Conservation (phyloP, 257 asterid species). For the Linaria vulgaris region DNA sequence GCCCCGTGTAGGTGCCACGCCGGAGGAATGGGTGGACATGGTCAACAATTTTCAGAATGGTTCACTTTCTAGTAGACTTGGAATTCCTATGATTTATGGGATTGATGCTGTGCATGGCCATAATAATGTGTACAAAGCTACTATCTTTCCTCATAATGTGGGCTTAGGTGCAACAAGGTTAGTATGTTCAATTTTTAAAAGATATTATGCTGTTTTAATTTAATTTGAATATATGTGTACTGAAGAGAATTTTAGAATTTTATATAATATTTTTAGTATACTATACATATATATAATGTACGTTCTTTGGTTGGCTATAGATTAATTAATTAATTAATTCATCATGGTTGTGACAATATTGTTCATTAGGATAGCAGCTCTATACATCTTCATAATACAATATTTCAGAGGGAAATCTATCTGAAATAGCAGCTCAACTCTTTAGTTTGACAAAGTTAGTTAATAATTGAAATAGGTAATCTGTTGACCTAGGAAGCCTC, state of each 20-base stretch:
- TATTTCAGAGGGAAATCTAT: too few species aligned
- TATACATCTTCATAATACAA: too few species aligned
- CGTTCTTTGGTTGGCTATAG: too few species aligned
- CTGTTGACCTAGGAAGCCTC: too few species aligned
- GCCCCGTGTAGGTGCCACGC: background rate
- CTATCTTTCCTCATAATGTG: constrained; percentile 15
- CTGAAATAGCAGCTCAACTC: too few species aligned
- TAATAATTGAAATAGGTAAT: too few species aligned
- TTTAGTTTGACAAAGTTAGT: background rate
- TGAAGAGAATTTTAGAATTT: background rate
- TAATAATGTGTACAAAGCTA: constrained; percentile 14
- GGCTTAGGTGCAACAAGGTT: constrained; percentile 20
- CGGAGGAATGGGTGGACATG: constrained; percentile 19
- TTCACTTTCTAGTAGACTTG: constrained; percentile 3
- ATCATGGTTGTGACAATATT: background rate
- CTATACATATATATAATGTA: too few species aligned
- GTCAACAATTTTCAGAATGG: constrained; percentile 3
- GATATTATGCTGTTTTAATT: too few species aligned
- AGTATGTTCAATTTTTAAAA: background rate
- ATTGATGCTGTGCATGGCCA: constrained; percentile 18
- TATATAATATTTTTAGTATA: too few species aligned
- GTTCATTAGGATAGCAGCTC: background rate
- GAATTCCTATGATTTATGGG: constrained; percentile 19
- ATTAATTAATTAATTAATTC: background rate
- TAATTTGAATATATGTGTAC: background rate